Percentiles rank a stretch among this genome's conserved stretches.
Conservation (phyloP, 2,329 filamentous ascomycete genomes). For the Pestalotiopsis sp. region DNA sequence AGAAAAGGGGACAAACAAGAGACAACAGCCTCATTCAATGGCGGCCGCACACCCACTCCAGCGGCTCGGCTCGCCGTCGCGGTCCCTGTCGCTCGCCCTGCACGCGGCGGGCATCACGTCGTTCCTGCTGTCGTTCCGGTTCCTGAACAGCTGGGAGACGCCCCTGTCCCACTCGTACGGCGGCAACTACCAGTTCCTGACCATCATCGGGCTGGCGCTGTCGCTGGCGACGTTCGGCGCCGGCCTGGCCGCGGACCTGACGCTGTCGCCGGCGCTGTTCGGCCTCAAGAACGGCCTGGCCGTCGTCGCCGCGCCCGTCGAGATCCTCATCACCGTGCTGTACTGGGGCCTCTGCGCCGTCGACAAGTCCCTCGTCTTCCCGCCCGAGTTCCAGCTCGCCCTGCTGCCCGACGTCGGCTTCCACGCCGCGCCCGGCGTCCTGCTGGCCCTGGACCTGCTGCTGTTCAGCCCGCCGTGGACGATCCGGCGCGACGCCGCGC, state of each 20-base stretch:
- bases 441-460: conserved; percentile 66
- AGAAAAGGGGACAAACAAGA: no score
- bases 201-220: conserved; percentile 70
- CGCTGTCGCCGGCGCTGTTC: conserved; percentile 61
- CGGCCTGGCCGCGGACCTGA: conserved; percentile 67
- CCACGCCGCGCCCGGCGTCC: conserved; percentile 66
- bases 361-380: conserved; percentile 54
- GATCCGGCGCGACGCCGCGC: conserved; percentile 59
- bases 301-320: conserved; percentile 68
- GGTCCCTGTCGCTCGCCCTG: conserved; percentile 62
- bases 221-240: conserved; percentile 62
- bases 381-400: conserved; percentile 57
- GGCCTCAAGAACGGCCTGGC: conserved; percentile 68
- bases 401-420: conserved; percentile 64
- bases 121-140: conserved; percentile 56
- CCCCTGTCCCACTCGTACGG: conserved; percentile 63
- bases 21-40: background rate
- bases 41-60: conserved; percentile 62
- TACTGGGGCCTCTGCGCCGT: conserved; percentile 72
- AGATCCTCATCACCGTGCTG: conserved; percentile 70
- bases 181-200: conserved; percentile 72
- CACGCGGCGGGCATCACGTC: conserved; percentile 59
- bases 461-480: conserved; percentile 76
- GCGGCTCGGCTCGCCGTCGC: conserved; percentile 66
- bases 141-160: conserved; percentile 51